Base-by-base conservation (phyloP, 73 alveolate genomes). In the Stentor coeruleus region DNA sequence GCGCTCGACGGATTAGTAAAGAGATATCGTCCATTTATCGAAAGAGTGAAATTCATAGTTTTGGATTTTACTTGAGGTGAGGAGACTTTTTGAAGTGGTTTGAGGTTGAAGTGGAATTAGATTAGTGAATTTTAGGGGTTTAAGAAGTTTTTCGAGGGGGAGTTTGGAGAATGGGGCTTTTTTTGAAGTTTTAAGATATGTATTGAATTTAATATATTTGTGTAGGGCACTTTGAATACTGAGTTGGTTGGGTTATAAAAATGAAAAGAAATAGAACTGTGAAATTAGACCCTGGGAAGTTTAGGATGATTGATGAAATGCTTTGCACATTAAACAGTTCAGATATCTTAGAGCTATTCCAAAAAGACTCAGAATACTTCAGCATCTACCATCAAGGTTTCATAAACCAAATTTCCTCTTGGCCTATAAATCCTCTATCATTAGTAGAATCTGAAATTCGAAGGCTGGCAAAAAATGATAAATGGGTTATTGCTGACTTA, bases 401-500 rank as follows among this genome's bases (percentile, higher is more conserved):
- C 81, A 76, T 89, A 36, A 28, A 74, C 3, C 96, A 94, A 83
- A 91, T 90, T 2, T 85, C 82, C 55, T 87, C 93, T 81, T 94
- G 98, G 97, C 97, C 97, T 15, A 84, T 77, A 76, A 92, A 92
- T 82, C 98, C 98, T 36, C 84, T 92, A 58, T 93, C 90, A 81
- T 58, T 94, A 28, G 85, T 94, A n/a, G 84, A 92, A 73, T 86
- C 88, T 77, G 96, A 91, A 74, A 85, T 94, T 58, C 77, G 76
- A 40, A 86, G 86, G 73, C n/a, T n/a, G n/a, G n/a, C n/a, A n/a
- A 20, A 37, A 82, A 87, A 90, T 82, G 80, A 88, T 33, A 58
- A 81, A 30, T 59, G 39, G 59, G 74, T 73, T 2, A 86, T 94
- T 28, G 97, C 97, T 58, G 98, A 94, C 84, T 86, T 92, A 36